Percentiles rank a stretch among this genome's conserved stretches.
These are phyloP conservation scores for Coemansia sp. DNA, from an alignment of 192 early-diverging fungal genomes.

Conservation along the genomic window DNA sequence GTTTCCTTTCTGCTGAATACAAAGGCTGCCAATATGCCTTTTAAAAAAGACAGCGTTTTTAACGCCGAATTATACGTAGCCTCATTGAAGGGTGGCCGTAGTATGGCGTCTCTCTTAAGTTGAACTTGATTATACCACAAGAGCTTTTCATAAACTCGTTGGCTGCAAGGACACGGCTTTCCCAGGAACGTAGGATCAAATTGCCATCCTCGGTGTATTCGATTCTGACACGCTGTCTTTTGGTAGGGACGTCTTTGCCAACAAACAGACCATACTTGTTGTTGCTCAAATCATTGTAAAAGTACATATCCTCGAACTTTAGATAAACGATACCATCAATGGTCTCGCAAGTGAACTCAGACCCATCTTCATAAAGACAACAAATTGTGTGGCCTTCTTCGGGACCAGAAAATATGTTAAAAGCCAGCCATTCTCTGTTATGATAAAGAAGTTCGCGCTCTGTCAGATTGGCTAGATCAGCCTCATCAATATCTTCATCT, in stretches of 20 bases:
- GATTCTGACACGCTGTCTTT: slow-evolving; percentile 1
- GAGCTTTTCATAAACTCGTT: not conserved
- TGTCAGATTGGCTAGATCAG: not conserved
- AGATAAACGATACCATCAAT: slow-evolving; percentile 2
- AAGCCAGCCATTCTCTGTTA: not conserved
- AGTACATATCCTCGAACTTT: not conserved
- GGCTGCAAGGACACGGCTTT: not conserved
- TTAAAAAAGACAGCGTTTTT: not conserved
- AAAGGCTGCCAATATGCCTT: too few relatives aligned
- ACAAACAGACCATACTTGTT: not conserved
- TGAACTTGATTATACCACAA: not conserved
- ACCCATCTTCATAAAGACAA: too few relatives aligned
- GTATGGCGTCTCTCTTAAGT: not conserved
- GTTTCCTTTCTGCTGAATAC: too few relatives aligned
- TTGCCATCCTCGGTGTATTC: not conserved
- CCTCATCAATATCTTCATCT: not conserved
- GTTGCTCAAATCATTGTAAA: not conserved
- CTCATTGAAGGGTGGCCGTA: not conserved
- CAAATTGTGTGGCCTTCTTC: too few relatives aligned
- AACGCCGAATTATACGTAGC: slow-evolving; percentile 2
- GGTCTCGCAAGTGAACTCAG: slow-evolving; percentile 2
- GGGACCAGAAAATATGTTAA: not conserved
- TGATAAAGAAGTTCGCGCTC: not conserved
- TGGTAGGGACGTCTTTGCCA: not conserved
- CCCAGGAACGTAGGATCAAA: not conserved